Percentiles rank a stretch among this genome's conserved stretches.
These are phyloP conservation scores for Galeopsis tetrahit DNA, from an alignment of 257 asterid genomes.

Conservation along the genomic window DNA sequence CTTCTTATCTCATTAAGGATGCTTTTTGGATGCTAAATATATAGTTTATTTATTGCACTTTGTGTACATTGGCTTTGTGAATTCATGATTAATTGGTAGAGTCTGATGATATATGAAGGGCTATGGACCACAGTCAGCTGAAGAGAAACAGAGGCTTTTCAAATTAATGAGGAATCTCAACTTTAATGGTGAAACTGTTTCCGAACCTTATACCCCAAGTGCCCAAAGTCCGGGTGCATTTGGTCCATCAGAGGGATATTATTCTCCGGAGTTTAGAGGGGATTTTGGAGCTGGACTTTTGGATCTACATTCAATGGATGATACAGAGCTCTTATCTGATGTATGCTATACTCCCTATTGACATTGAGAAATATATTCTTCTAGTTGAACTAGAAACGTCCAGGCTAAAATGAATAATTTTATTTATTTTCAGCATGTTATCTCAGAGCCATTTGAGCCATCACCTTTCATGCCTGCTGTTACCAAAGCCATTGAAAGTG, in stretches of 20 bases:
- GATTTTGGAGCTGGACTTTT: conserved; percentile 96
- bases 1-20: conserved; percentile 22
- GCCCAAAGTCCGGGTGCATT: conserved; percentile 73
- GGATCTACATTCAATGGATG: conserved; percentile 98
- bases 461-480: conserved; percentile 94
- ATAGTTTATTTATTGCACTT: conserved; percentile 10
- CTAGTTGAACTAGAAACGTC: conserved; percentile 28
- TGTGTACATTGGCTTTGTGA: conserved; percentile 21
- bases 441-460: conserved; percentile 91
- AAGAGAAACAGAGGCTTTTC: conserved; percentile 94
- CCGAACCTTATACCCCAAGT: conserved; percentile 79
- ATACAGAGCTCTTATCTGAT: conserved; percentile 97
- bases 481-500: conserved; percentile 70
- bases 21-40: conserved; percentile 15
- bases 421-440: conserved; percentile 76
- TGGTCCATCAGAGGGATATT: conserved; percentile 65
- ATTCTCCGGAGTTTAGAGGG: conserved; percentile 89
- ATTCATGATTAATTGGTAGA: conserved; percentile 34
- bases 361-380: conserved; percentile 27
- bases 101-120: conserved; percentile 58
- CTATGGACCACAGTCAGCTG: conserved; percentile 94
- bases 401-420: conserved; percentile 30
- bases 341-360: conserved; percentile 46
- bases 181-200: conserved; percentile 82
- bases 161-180: conserved; percentile 96